Evolutionary conservation across 169 alveolate genomes (phyloP).

Genomic region (Cyclospora cayetanensis): DNA sequence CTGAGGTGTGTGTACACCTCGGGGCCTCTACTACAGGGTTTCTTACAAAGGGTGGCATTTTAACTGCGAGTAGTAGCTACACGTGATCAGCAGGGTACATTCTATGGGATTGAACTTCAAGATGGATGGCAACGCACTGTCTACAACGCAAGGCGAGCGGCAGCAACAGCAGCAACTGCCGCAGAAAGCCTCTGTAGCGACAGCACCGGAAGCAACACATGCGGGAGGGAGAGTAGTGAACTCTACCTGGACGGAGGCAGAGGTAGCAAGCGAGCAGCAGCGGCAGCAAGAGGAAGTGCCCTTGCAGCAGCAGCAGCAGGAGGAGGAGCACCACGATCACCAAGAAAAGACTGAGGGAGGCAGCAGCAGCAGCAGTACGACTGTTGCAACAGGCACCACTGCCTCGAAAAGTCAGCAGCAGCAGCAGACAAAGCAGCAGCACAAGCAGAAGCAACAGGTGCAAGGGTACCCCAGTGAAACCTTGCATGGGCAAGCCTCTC

Average conservation of each 20-base stretch:
- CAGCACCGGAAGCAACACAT: background rate
- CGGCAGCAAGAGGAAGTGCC: background rate
- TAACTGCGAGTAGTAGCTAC: background rate
- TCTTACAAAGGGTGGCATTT: background rate
- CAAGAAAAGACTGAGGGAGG: background rate
- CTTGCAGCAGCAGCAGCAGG: background rate
- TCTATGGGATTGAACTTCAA: background rate
- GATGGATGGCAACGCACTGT: background rate
- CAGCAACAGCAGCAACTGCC: constrained; percentile 3
- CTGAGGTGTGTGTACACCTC: constrained; percentile 4
- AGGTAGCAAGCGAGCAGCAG: background rate
- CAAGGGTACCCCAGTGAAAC: no score
- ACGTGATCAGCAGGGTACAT: background rate
- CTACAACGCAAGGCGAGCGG: background rate
- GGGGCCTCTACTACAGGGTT: constrained; percentile 10
- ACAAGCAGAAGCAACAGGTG: background rate
- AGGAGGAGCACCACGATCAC: background rate
- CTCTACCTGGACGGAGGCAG: background rate
- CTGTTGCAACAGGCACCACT: background rate
- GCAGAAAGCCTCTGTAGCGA: no score
- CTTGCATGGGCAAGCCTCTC: no score
- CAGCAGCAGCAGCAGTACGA: background rate
- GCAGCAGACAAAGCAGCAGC: constrained; percentile 1
- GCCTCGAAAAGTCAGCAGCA: background rate
- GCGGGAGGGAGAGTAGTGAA: background rate